These are phyloP conservation scores for Aureobasidium sp. DNA, from an alignment of 2,329 filamentous ascomycete genomes.

Conservation along the genomic window DNA sequence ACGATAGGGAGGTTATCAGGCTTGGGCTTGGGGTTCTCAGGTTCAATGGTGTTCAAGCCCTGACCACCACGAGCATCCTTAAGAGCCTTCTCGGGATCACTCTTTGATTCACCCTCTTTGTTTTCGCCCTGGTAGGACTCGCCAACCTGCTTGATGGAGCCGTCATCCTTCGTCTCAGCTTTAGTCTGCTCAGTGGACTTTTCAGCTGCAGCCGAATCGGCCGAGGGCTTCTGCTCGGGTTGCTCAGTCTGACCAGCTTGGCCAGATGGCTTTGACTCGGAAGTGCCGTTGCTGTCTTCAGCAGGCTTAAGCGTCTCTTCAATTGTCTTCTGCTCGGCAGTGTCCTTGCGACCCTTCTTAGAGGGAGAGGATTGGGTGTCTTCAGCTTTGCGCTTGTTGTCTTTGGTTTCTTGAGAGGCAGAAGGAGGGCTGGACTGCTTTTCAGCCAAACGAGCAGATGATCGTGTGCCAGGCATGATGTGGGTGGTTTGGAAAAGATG, in stretches of 20 bases:
- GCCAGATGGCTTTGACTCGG: constrained; percentile 20
- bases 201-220: constrained; percentile 7
- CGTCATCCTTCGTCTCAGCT: constrained; percentile 26
- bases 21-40: constrained; percentile 13
- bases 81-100: constrained; percentile 21
- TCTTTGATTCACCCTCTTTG: constrained; percentile 25
- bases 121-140: constrained; percentile 20
- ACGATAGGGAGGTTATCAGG: constrained; percentile 10
- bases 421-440: constrained; percentile 20
- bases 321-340: constrained; percentile 43
- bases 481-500: not conserved
- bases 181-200: constrained; percentile 9
- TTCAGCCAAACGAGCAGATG: constrained; percentile 22
- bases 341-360: constrained; percentile 35
- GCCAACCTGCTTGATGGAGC: constrained; percentile 16
- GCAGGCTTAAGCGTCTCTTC: constrained; percentile 45
- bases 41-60: constrained; percentile 18
- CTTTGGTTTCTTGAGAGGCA: constrained; percentile 16
- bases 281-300: constrained; percentile 20
- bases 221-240: constrained; percentile 22
- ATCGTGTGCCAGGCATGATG: constrained; percentile 27
- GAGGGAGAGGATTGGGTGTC: constrained; percentile 26
- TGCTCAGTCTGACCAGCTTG: constrained; percentile 19
- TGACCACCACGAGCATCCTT: constrained; percentile 20
- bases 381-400: constrained; percentile 29